Percentiles rank a stretch among this genome's conserved stretches.
Conservation (phyloP, 495 filamentous ascomycete species). For the Friedmanniomyces simplex region DNA sequence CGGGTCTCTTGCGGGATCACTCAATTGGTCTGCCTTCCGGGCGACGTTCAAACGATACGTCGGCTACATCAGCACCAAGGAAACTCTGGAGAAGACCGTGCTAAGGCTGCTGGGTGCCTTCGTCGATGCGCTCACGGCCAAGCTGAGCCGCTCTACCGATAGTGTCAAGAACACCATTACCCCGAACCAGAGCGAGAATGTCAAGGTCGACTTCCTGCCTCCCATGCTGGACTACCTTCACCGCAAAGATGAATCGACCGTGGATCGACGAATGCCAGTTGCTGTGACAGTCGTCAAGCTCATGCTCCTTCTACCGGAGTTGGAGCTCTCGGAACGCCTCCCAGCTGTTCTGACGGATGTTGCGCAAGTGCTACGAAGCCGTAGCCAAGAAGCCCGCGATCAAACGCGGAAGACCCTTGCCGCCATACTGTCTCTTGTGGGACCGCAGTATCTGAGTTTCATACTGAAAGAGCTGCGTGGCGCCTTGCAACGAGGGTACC, state of each 20-base stretch:
- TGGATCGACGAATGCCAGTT: slow-evolving; percentile 81
- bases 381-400: slow-evolving; percentile 78
- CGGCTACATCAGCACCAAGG: slow-evolving; percentile 68
- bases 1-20: slow-evolving; percentile 55
- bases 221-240: slow-evolving; percentile 70
- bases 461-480: slow-evolving; percentile 84
- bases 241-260: slow-evolving; percentile 84
- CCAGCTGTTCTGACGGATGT: slow-evolving; percentile 82
- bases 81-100: slow-evolving; percentile 76
- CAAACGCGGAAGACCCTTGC: slow-evolving; percentile 79
- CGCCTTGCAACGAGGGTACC: slow-evolving; percentile 72
- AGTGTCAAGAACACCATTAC: slow-evolving; percentile 18
- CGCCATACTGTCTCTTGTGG: slow-evolving; percentile 67
- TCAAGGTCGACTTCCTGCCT: slow-evolving; percentile 41
- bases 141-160: background rate
- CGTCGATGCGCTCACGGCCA: slow-evolving; percentile 53
- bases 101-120: slow-evolving; percentile 71
- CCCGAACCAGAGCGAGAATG: background rate
- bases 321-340: slow-evolving; percentile 59
- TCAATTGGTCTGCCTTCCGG: slow-evolving; percentile 89
- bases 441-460: slow-evolving; percentile 74
- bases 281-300: slow-evolving; percentile 80
- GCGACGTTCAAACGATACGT: slow-evolving; percentile 71
- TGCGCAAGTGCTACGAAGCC: slow-evolving; percentile 81
- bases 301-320: slow-evolving; percentile 62